phyloP scores from a whole-genome alignment of 192 early-diverging fungal species.

The Coemansia sp. region DNA sequence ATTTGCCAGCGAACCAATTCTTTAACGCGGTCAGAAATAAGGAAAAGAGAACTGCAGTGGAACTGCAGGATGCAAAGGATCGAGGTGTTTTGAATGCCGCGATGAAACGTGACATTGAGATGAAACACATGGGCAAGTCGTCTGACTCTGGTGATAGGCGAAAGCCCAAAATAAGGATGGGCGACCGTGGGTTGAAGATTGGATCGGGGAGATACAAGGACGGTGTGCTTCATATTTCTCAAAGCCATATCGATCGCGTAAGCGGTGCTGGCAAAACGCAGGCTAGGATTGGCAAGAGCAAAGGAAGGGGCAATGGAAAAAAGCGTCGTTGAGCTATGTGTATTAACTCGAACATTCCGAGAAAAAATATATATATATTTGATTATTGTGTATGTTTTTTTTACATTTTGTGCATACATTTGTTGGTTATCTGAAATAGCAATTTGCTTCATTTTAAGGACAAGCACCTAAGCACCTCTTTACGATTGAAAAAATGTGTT shows the following conservation, averaged over 20 bases:
- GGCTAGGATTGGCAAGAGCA: constrained; percentile 17
- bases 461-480: too few relatives aligned
- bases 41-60: constrained; percentile 12
- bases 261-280: constrained; percentile 4
- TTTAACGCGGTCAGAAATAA: constrained; percentile 24
- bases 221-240: constrained; percentile 42
- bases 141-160: background rate
- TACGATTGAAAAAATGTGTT: too few relatives aligned
- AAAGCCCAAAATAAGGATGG: constrained; percentile 4
- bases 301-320: constrained; percentile 8
- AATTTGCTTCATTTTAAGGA: too few relatives aligned
- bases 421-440: too few relatives aligned
- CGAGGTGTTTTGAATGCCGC: constrained; percentile 31
- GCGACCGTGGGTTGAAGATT: constrained; percentile 28
- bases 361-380: background rate
- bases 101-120: constrained; percentile 41
- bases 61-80: constrained; percentile 41
- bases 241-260: constrained; percentile 47
- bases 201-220: constrained; percentile 35
- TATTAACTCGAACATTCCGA: constrained; percentile 1
- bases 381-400: too few relatives aligned
- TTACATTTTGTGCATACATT: too few relatives aligned
- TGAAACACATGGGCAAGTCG: constrained; percentile 27
- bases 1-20: constrained; percentile 36
- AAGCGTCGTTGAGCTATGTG: background rate